Evolutionary conservation across 164 flowering plant species (phyloP), one percentile per base, ranked within the genome.

Genomic region (Tinospora cordifolia): DNA sequence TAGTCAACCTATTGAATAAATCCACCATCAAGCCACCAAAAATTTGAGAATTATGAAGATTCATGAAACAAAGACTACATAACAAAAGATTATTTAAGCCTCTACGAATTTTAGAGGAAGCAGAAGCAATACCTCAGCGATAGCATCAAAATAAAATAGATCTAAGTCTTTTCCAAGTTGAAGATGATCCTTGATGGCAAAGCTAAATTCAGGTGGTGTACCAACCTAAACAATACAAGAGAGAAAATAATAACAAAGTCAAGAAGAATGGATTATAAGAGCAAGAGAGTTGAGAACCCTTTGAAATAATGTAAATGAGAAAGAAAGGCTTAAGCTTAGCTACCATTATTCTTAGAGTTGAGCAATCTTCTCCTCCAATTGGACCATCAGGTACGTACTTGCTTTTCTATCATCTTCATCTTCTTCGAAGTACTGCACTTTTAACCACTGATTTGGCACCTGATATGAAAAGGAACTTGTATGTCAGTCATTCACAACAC

Each of bases 351-450:
- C 88, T 86, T 54, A 88, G 47, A 40, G 82, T 71, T 22, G 90
- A 87, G 72, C 83, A 79, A 70, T 91, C 93, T 73, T 94, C 97
- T 63, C 90, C 93, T 62, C 98, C 97, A 6, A 86, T 75, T 1
- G 97, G 98, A 76, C 87, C 96, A 79, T 87, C 90, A 36, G 98
- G 96, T n/a, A n/a, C n/a, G n/a, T n/a, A n/a, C n/a, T n/a, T n/a
- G n/a, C n/a, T n/a, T n/a, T n/a, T n/a, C n/a, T n/a, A n/a, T n/a
- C n/a, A n/a, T n/a, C n/a, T n/a, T n/a, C n/a, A n/a, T n/a, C n/a
- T n/a, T n/a, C n/a, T n/a, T n/a, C n/a, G n/a, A n/a, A n/a, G n/a
- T n/a, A n/a, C n/a, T n/a, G n/a, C n/a, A n/a, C n/a, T n/a, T n/a
- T n/a, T n/a, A n/a, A n/a, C n/a, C n/a, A n/a, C n/a, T n/a, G n/a